These are phyloP conservation scores for Perkinsus olseni DNA, from an alignment of 169 alveolate genomes.

Conservation along the genomic window DNA sequence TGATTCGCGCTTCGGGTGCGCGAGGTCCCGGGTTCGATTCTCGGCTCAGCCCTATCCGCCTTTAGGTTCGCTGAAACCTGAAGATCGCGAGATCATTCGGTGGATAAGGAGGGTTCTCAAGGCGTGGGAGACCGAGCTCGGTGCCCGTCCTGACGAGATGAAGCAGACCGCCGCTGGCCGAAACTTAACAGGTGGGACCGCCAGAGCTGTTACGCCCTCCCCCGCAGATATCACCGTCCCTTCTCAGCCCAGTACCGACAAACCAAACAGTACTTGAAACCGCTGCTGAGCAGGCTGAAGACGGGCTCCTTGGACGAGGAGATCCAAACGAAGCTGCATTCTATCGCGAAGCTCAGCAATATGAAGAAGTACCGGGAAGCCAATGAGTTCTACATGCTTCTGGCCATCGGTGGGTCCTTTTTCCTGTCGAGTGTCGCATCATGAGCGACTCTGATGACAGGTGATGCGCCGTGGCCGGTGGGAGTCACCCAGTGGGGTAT, in stretches of 20 bases:
- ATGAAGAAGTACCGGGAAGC: neutral
- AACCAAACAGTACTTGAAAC: slow-evolving; percentile 54
- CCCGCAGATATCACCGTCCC: neutral
- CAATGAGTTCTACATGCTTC: neutral
- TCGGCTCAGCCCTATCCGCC: neutral
- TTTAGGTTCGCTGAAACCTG: neutral
- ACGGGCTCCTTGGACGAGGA: neutral
- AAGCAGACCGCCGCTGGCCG: slow-evolving; percentile 37
- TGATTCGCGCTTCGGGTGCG: slow-evolving; percentile 6
- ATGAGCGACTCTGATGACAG: neutral
- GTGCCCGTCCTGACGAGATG: slow-evolving; percentile 16
- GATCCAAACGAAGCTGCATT: neutral
- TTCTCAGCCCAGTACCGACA: slow-evolving; percentile 51
- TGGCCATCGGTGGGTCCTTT: neutral
- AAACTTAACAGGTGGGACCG: slow-evolving; percentile 42
- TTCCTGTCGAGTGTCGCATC: neutral
- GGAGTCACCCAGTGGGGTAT: neutral
- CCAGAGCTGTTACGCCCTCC: neutral
- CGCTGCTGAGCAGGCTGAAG: slow-evolving; percentile 54
- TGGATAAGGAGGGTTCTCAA: slow-evolving; percentile 62
- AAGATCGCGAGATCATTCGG: slow-evolving; percentile 29
- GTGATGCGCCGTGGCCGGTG: neutral
- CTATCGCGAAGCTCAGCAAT: neutral
- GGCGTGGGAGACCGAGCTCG: slow-evolving; percentile 53
- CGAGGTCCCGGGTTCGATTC: slow-evolving; percentile 6